A percentile compares a stretch with the other conserved stretches of the same genome.
These are phyloP conservation scores for Boechera stricta DNA, from an alignment of 345 rosid genomes.

Conservation along the genomic window DNA sequence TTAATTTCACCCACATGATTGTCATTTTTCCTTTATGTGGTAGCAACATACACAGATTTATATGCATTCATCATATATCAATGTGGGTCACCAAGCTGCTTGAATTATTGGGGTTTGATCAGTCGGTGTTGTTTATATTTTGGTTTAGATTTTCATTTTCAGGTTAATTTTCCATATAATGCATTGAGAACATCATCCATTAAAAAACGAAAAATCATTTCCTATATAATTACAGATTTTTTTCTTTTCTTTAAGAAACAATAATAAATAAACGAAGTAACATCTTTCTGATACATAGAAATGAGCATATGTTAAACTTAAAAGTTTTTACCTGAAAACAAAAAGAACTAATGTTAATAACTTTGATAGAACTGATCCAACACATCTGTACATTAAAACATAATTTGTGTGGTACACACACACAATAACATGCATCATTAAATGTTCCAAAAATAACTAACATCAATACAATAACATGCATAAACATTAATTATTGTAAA, in stretches of 20 bases:
- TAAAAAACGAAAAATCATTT: not conserved
- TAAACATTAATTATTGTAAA: not conserved
- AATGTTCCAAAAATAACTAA: not conserved
- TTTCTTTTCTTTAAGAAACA: not conserved
- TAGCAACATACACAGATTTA: slow-evolving; percentile 37
- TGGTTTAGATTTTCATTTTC: not conserved
- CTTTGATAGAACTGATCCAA: not conserved
- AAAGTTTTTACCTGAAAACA: no score
- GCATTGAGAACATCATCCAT: not conserved
- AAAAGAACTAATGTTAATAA: not conserved
- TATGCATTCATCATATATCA: slow-evolving; percentile 33
- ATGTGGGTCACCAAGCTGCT: slow-evolving; percentile 40
- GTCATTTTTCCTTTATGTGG: slow-evolving; percentile 37
- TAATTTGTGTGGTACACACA: not conserved
- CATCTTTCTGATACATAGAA: not conserved
- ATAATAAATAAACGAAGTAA: not conserved
- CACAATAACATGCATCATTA: not conserved
- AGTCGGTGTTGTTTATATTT: slow-evolving; percentile 6
- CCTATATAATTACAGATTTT: not conserved
- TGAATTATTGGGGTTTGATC: slow-evolving; percentile 44
- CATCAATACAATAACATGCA: not conserved
- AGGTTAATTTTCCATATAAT: not conserved
- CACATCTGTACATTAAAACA: not conserved
- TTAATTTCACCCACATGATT: slow-evolving; percentile 41
- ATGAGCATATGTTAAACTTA: no score